Percentiles rank a stretch among this genome's conserved stretches.
Evolutionary conservation across 306 rosid genomes (phyloP).

Genomic region (Quillaja saponaria): DNA sequence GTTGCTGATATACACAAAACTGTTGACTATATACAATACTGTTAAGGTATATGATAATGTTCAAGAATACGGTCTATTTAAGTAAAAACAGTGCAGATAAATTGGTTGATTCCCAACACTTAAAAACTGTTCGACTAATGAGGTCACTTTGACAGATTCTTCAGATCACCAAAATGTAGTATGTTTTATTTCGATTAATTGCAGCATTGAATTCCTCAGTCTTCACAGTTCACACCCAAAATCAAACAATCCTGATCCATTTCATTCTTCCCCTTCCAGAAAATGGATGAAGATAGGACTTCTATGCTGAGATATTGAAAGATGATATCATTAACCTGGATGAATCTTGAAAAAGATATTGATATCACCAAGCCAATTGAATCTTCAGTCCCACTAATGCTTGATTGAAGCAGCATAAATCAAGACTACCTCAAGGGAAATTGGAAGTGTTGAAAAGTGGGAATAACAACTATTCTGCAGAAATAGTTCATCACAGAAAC

Average conservation of each 20-base stretch:
- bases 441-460: background rate
- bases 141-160: background rate
- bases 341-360: conserved; percentile 54
- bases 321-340: conserved; percentile 79
- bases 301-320: conserved; percentile 74
- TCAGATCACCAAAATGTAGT: background rate
- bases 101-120: too few relatives aligned
- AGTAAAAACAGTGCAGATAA: too few relatives aligned
- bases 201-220: background rate
- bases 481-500: background rate
- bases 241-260: background rate
- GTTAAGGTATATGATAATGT: too few relatives aligned
- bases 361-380: too few relatives aligned
- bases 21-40: too few relatives aligned
- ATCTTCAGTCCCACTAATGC: too few relatives aligned
- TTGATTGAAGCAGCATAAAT: conserved; percentile 7
- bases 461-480: background rate
- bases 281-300: conserved; percentile 67
- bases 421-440: background rate
- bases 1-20: too few relatives aligned
- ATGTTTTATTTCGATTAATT: background rate
- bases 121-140: too few relatives aligned
- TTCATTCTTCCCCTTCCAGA: conserved; percentile 38
- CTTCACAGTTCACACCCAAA: background rate
- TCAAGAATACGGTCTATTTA: too few relatives aligned